phyloP scores from a whole-genome alignment of 495 filamentous ascomycete species.

The Daldinia caldariorum region DNA sequence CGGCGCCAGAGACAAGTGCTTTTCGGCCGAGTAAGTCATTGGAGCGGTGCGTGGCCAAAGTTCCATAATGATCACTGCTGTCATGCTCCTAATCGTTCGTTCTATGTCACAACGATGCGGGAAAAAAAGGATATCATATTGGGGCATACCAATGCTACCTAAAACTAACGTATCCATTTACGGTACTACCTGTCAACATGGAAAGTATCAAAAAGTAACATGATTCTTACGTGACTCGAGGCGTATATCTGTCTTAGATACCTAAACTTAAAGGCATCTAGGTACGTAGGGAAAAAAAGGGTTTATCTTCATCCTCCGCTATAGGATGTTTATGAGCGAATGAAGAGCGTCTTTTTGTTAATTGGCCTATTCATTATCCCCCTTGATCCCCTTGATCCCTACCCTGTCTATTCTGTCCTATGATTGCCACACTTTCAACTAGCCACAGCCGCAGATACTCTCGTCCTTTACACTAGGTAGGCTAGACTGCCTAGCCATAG shows the following conservation, averaged over 20 bases:
- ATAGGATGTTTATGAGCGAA: background rate
- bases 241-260: background rate
- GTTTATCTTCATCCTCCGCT: background rate
- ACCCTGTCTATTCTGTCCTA: conserved; percentile 8
- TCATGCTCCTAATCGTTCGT: conserved; percentile 8
- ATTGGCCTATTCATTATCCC: conserved; percentile 23
- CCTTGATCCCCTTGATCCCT: background rate
- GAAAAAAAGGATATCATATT: too few species aligned
- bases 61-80: conserved; percentile 13
- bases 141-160: conserved; percentile 28
- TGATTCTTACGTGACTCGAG: background rate
- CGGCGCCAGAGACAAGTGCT: conserved; percentile 5
- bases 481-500: background rate
- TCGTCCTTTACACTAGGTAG: background rate
- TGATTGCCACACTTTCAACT: conserved; percentile 31
- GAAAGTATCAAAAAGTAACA: background rate
- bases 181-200: conserved; percentile 1
- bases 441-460: conserved; percentile 21
- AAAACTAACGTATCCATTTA: conserved; percentile 9
- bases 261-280: background rate
- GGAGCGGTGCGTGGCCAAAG: conserved; percentile 11
- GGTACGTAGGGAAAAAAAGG: background rate
- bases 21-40: conserved; percentile 29
- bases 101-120: conserved; percentile 12
- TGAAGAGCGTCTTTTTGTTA: conserved; percentile 5